Evolutionary conservation across 176 grass and related monocot genomes (phyloP), one percentile per base, ranked within the genome.

Genomic region (Oryza brachyantha): DNA sequence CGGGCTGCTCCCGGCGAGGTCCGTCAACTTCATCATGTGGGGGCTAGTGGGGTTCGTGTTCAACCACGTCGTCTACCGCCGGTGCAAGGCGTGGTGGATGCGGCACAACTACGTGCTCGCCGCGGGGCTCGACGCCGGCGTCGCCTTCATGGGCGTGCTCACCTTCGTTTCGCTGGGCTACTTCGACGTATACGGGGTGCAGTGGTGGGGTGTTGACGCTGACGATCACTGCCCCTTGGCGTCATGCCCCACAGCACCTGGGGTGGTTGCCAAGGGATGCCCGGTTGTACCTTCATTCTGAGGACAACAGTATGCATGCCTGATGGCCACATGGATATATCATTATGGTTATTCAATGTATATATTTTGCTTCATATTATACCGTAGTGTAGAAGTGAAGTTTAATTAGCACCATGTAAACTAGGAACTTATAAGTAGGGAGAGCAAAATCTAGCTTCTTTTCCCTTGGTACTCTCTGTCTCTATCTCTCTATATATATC

Each of bases 11-110:
- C 90, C 93, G 50, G 90, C 93, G 19, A 5, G 79, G 13, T 79
- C 93, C 0, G 86, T 97, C 1, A 97, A 93, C 87, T 97, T 86
- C 70, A 43, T 87, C 73, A 90, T 83, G 79, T 97, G 90, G 93
- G 79, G 87, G 31, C 42, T 60, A 64, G 81, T 93, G 1, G 91
- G 94, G 8, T 11, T 93, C 63, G 12, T 61, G 19, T 85, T 93
- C 78, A 93, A 91, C 78, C 29, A 77, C 37, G 60, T 82, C 55
- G 81, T 93, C 29, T 91, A 91, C 71, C 72, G 80, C 0, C 50
- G 80, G 12, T 84, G 60, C 73, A 91, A 85, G 74, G 27, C 46
- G 1, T 96, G 84, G 93, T 96, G 90, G 93, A 82, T 79, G 10
- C 81, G 90, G 0, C 90, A 96, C 54, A 96, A 96, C 72, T 96